phyloP scores from a whole-genome alignment of 2,329 filamentous ascomycete genomes.

The Acrodontium crateriforme region DNA sequence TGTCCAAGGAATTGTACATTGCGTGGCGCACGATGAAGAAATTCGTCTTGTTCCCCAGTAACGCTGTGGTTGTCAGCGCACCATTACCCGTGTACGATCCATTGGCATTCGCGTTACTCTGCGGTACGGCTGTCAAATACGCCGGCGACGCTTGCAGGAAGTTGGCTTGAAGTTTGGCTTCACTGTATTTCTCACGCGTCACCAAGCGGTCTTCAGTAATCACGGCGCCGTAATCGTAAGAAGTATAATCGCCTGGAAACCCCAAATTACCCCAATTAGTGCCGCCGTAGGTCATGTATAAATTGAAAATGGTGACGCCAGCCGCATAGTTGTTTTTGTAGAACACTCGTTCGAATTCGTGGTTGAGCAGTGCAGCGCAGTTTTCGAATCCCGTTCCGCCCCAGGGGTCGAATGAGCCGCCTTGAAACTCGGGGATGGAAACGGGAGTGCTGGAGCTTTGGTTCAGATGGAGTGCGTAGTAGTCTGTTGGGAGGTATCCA shows the following conservation, averaged over 20 bases:
- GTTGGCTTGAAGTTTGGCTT: slow-evolving; percentile 62
- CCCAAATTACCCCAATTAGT: slow-evolving; percentile 77
- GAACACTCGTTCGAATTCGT: slow-evolving; percentile 65
- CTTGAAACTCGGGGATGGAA: slow-evolving; percentile 43
- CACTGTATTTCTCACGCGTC: slow-evolving; percentile 61
- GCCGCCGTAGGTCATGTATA: slow-evolving; percentile 69
- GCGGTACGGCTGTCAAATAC: slow-evolving; percentile 48
- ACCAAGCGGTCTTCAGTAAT: slow-evolving; percentile 59
- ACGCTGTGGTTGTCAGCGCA: slow-evolving; percentile 46
- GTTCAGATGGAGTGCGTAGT: slow-evolving; percentile 38
- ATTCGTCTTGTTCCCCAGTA: slow-evolving; percentile 39
- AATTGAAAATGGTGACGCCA: slow-evolving; percentile 52
- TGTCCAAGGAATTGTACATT: slow-evolving; percentile 45
- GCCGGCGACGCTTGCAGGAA: slow-evolving; percentile 60
- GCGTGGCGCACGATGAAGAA: slow-evolving; percentile 55
- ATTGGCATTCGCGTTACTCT: slow-evolving; percentile 30
- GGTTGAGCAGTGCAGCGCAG: slow-evolving; percentile 51
- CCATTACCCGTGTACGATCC: slow-evolving; percentile 40
- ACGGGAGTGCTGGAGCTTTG: slow-evolving; percentile 55
- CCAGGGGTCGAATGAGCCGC: slow-evolving; percentile 54
- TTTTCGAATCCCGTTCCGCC: slow-evolving; percentile 56
- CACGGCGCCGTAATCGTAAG: slow-evolving; percentile 47
- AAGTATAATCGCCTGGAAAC: slow-evolving; percentile 45
- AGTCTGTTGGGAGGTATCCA: slow-evolving; percentile 42
- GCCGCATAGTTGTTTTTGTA: slow-evolving; percentile 43